Evolutionary conservation across 108 stramenopile genomes (phyloP).

Genomic region (Pseudonitzschia multiseries): DNA sequence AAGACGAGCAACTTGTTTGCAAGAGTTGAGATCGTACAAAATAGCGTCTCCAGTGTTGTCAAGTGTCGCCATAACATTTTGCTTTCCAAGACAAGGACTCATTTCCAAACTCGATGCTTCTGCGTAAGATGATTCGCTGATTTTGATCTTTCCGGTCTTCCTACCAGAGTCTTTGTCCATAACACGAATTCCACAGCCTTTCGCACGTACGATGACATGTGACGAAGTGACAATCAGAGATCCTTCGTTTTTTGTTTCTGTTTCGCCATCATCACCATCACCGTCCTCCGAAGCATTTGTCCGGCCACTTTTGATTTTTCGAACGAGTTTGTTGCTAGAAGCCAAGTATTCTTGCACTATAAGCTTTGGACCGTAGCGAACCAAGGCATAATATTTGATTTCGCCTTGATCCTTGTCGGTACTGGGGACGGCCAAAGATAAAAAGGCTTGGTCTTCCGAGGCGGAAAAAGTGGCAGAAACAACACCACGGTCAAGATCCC

Average conservation of each 20-base stretch:
- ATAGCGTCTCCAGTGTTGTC: conserved; percentile 11
- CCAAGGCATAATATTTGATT: conserved; percentile 25
- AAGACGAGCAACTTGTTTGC: conserved; percentile 23
- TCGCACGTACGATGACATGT: conserved; percentile 23
- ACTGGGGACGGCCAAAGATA: conserved; percentile 14
- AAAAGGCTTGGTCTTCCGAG: conserved; percentile 21
- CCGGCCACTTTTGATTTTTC: conserved; percentile 48
- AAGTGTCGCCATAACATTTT: not conserved
- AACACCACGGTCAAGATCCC: conserved; percentile 59
- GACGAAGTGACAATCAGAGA: conserved; percentile 16
- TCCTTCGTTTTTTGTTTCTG: not conserved
- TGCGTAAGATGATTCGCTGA: not conserved
- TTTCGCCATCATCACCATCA: not conserved
- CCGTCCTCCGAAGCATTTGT: conserved; percentile 2
- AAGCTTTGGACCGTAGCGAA: conserved; percentile 22
- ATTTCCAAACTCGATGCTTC: conserved; percentile 11
- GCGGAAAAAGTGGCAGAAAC: conserved; percentile 31
- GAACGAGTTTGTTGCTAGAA: conserved; percentile 24
- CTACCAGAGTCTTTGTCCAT: conserved; percentile 34
- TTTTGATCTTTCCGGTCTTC: conserved; percentile 27
- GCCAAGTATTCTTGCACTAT: conserved; percentile 39
- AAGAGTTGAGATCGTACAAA: conserved; percentile 23
- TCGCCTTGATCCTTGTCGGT: not conserved
- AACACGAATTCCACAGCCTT: conserved; percentile 20
- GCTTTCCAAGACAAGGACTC: conserved; percentile 1